These are phyloP conservation scores for Fusarium tjaetaba DNA, from an alignment of 2,329 filamentous ascomycete species.

Conservation along the genomic window DNA sequence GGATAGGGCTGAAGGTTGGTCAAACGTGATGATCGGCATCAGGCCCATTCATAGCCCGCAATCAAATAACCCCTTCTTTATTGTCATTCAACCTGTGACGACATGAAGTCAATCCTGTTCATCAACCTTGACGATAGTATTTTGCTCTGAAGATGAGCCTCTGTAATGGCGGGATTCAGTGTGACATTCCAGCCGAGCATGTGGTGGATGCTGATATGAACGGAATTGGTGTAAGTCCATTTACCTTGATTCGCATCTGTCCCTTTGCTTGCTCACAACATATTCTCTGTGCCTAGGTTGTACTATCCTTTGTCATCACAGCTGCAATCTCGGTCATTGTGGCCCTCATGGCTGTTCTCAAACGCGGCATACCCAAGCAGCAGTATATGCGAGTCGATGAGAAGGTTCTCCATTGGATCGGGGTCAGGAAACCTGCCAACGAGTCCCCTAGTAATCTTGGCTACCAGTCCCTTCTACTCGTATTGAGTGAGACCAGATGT, in stretches of 20 bases:
- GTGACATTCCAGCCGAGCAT: neutral
- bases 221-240: slow-evolving; percentile 16
- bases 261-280: slow-evolving; percentile 4
- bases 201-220: slow-evolving; percentile 30
- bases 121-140: neutral
- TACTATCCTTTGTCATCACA: slow-evolving; percentile 17
- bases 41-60: neutral
- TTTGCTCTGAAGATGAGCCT: neutral
- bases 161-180: slow-evolving; percentile 4
- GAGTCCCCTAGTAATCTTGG: slow-evolving; percentile 19
- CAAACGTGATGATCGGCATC: slow-evolving; percentile 4
- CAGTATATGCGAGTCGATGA: slow-evolving; percentile 22
- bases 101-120: neutral
- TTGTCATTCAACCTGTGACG: neutral
- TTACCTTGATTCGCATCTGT: neutral
- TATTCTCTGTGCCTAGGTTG: neutral
- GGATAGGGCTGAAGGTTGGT: slow-evolving; percentile 1
- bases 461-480: slow-evolving; percentile 24
- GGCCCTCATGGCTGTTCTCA: slow-evolving; percentile 6
- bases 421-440: slow-evolving; percentile 4
- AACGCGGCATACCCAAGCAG: slow-evolving; percentile 17
- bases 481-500: slow-evolving; percentile 30
- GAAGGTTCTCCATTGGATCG: slow-evolving; percentile 10
- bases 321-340: slow-evolving; percentile 13
- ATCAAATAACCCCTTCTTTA: neutral